Base-by-base conservation (phyloP, 2,329 filamentous ascomycete species). In the Aspergillus felis region DNA sequence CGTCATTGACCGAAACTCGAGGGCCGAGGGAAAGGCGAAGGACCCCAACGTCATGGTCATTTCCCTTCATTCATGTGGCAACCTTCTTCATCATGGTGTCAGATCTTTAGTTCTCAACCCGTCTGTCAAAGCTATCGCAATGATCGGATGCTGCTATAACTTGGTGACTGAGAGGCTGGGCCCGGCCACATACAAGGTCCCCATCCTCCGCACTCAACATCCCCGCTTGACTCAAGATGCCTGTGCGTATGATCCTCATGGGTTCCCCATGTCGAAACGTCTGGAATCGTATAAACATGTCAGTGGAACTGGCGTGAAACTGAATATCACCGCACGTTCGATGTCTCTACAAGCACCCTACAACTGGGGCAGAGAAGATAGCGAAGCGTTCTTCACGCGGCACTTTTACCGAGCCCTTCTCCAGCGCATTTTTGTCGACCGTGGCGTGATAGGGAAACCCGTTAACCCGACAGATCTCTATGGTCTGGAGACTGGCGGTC, bases 71-170 rank as follows among this genome's bases (percentile, higher is more conserved):
- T 97, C 93, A 0, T 99, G 94, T 71, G 94, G 94, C 28, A 97
- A 99, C 65, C 85, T 99, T n/a, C 89, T 95, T 0, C 94, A 99
- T 73, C 92, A 95, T 70, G 94, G 90, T 9, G 87, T 99, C 57
- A 87, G 91, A 14, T 95, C 93, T 0, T 83, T 99, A 22, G 76
- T 92, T 1, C 77, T 95, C 57, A 97, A 97, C 70, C 88, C 89
- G 0, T 84, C 87, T 4, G 92, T 97, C 55, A 85, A 86, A 32
- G 91, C 92, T n/a, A 88, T 97, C 24, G 93, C 93, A 57, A 92
- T 99, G 71, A 91, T 99, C 59, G 94, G 94, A 50, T 99, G 94
- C 79, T 99, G 94, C 81, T 97, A 99, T 81, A 99, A 99, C 68
- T 85, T 97, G 5, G 79, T 97, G 65, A 97, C 93, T 0, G 94